Evolutionary conservation across 257 asterid species (phyloP), one percentile per base, ranked within the genome.

Genomic region (Cinchona pubescens): DNA sequence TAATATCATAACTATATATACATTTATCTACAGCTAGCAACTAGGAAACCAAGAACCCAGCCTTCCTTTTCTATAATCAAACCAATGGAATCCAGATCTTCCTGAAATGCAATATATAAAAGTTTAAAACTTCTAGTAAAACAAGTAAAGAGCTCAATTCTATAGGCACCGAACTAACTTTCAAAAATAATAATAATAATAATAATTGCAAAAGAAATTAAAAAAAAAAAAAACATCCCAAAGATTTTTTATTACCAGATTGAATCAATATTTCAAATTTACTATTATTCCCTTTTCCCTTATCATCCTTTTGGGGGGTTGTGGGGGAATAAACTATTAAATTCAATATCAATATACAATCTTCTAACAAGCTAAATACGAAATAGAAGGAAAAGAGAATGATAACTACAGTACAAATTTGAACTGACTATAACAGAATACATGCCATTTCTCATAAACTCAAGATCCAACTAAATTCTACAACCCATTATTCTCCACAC

Each of bases 1-100:
- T 72, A 82, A 87, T 92, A 81, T 92, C 97, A 92, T 89, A 84
- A 87, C 89, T 85, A 80, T 85, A 68, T 68, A 14, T 75, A 80
- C 90, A 85, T 83, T 75, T 82, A 82, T 78, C 61, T 72, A 74
- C 55, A 81, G 74, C 64, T 72, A 59, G 70, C n/a, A 45, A 27
- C 2, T 7, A 16, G 27, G 10, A 18, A 62, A 46, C 69, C 82
- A 67, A 76, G 30, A 67, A 69, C 71, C 25, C 77, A 70, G 55
- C n/a, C 35, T 71, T 82, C 67, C 79, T 82, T 59, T 46, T 61
- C 60, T 38, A 55, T 32, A 69, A 71, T 61, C 77, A 72, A 37
- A 55, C 55, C 55, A 69, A 27, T 55, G 56, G 75, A 76, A 75
- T 30, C 56, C 78, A 77, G 63, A 61, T 81, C 69, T 81, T 62